phyloP scores from a whole-genome alignment of 2,329 filamentous ascomycete genomes.

The Pseudogymnoascus sp. region DNA sequence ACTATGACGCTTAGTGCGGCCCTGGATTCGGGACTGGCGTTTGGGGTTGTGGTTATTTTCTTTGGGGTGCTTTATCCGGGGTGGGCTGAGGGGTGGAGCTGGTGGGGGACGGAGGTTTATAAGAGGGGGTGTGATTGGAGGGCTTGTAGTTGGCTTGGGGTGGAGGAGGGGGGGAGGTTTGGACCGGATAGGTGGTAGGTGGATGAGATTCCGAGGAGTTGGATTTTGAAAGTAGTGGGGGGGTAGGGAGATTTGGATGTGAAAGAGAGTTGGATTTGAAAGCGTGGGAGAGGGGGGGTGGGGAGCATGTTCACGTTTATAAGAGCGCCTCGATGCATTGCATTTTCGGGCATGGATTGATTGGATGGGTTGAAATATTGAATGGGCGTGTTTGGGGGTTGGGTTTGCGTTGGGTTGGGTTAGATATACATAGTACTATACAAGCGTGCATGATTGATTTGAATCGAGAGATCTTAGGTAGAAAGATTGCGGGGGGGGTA shows the following conservation, averaged over 20 bases:
- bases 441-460: not conserved
- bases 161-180: constrained; percentile 57
- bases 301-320: not conserved
- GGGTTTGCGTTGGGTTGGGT: too few species aligned
- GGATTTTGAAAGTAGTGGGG: too few species aligned
- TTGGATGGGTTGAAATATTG: not conserved
- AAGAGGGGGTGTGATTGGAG: constrained; percentile 80
- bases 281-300: not conserved
- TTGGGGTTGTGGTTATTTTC: constrained; percentile 75
- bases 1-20: constrained; percentile 82
- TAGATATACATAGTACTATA: not conserved
- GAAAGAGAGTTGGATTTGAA: not conserved
- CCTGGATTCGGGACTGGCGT: constrained; percentile 72
- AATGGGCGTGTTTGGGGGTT: not conserved
- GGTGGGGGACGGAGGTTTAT: constrained; percentile 86
- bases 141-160: constrained; percentile 61
- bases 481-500: too few species aligned
- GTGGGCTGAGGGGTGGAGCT: constrained; percentile 61
- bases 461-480: too few species aligned
- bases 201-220: too few species aligned
- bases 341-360: not conserved
- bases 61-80: constrained; percentile 81
- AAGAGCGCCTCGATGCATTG: not conserved
- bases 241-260: too few species aligned
- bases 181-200: constrained; percentile 52